These are phyloP conservation scores for Dioscorea zingiberensis DNA, from an alignment of 106 monocot species.

Conservation along the genomic window DNA sequence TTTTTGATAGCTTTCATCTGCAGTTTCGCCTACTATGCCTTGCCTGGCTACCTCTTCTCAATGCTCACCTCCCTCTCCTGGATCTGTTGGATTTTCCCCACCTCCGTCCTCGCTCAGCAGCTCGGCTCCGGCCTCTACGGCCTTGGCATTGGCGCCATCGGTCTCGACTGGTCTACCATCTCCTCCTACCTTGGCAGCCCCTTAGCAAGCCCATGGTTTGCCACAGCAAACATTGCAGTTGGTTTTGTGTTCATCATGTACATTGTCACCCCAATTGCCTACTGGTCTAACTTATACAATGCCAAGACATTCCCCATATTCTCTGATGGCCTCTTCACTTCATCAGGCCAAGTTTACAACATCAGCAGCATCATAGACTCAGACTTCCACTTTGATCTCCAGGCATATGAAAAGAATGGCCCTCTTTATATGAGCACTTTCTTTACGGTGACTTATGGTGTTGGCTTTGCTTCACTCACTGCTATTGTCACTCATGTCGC, in stretches of 20 bases:
- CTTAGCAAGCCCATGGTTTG: conserved; percentile 86
- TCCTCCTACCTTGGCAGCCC: conserved; percentile 87
- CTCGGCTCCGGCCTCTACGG: conserved; percentile 74
- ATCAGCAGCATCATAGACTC: conserved; percentile 54
- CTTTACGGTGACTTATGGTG: conserved; percentile 70
- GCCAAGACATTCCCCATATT: conserved; percentile 85
- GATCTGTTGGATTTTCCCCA: conserved; percentile 77
- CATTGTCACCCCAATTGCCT: conserved; percentile 56
- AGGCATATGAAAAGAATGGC: conserved; percentile 65
- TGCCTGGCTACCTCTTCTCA: conserved; percentile 80
- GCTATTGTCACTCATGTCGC: conserved; percentile 65
- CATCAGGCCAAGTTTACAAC: conserved; percentile 51
- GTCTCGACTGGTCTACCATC: conserved; percentile 79
- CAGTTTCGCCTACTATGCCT: conserved; percentile 81
- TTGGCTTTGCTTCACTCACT: conserved; percentile 75
- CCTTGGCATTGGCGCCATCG: conserved; percentile 69
- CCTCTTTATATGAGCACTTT: conserved; percentile 76
- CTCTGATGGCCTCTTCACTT: conserved; percentile 62
- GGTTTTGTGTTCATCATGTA: conserved; percentile 73
- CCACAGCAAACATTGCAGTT: conserved; percentile 68
- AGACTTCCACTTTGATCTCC: conserved; percentile 55
- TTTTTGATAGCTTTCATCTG: conserved; percentile 73
- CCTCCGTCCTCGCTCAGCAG: conserved; percentile 73
- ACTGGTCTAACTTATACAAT: conserved; percentile 67
- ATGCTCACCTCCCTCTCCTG: conserved; percentile 89